phyloP scores from a whole-genome alignment of 352 stramenopile species.

The Saprolegnia parasitica region DNA sequence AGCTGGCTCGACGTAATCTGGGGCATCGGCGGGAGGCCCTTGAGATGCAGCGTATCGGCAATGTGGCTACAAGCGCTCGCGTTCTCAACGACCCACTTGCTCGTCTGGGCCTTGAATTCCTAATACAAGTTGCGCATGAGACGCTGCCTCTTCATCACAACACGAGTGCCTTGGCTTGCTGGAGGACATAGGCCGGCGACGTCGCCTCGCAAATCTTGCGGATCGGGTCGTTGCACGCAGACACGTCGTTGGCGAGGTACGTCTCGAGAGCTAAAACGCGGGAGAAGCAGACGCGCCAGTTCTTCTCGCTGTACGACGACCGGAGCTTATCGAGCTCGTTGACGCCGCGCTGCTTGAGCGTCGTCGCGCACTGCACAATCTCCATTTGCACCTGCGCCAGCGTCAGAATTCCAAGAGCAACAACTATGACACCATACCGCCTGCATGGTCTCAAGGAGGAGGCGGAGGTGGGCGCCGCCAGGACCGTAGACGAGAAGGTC shows the following conservation, averaged over 20 bases:
- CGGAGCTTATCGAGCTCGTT: conserved; percentile 76
- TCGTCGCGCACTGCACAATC: conserved; percentile 62
- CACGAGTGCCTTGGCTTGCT: conserved; percentile 12
- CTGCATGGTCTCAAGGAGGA: conserved; percentile 79
- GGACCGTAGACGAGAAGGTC: conserved; percentile 80
- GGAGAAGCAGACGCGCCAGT: conserved; percentile 76
- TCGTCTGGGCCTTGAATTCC: conserved; percentile 25
- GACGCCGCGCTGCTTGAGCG: conserved; percentile 73
- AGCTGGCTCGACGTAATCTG: not conserved
- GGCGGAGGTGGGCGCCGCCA: conserved; percentile 69
- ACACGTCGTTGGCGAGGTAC: conserved; percentile 77
- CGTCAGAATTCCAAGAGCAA: not conserved
- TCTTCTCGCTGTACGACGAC: conserved; percentile 70
- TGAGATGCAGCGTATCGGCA: conserved; percentile 19
- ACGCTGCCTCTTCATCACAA: not conserved
- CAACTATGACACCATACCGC: conserved; percentile 30
- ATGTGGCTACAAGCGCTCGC: conserved; percentile 10
- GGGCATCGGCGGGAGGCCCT: not conserved
- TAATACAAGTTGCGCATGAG: not conserved
- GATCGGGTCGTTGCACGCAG: conserved; percentile 72
- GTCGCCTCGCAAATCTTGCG: conserved; percentile 62
- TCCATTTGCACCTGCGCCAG: conserved; percentile 44
- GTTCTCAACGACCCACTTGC: conserved; percentile 24
- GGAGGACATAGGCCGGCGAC: not conserved
- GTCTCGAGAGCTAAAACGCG: conserved; percentile 76